phyloP scores from a whole-genome alignment of 2,329 filamentous ascomycete species.

The Epichloe coenophiala region DNA sequence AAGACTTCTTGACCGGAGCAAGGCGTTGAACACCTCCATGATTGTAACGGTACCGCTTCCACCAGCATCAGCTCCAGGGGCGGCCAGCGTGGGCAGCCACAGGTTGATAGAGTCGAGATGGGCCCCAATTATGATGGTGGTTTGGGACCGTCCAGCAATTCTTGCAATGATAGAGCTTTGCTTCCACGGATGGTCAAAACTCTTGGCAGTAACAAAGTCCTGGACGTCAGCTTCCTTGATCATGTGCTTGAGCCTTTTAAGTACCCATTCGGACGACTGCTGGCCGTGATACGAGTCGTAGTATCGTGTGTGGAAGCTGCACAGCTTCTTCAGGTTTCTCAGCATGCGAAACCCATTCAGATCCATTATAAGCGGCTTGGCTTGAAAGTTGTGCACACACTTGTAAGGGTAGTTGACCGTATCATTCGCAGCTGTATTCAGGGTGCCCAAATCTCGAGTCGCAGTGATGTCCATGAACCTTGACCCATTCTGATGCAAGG shows the following conservation, averaged over 20 bases:
- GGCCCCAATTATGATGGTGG: conserved; percentile 82
- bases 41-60: conserved; percentile 90
- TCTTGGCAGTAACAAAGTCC: conserved; percentile 53
- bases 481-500: conserved; percentile 54
- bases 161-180: conserved; percentile 86
- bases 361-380: conserved; percentile 52
- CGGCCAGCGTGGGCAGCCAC: conserved; percentile 70
- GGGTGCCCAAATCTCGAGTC: conserved; percentile 43
- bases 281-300: conserved; percentile 68
- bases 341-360: conserved; percentile 67
- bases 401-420: conserved; percentile 52
- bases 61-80: conserved; percentile 91
- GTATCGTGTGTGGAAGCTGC: conserved; percentile 69
- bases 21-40: conserved; percentile 72
- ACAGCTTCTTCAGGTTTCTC: conserved; percentile 63
- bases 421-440: conserved; percentile 18
- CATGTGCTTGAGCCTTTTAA: conserved; percentile 58
- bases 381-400: conserved; percentile 48
- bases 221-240: conserved; percentile 59
- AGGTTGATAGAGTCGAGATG: conserved; percentile 95
- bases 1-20: conserved; percentile 61
- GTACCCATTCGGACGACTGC: conserved; percentile 79
- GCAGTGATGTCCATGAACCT: conserved; percentile 94
- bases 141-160: conserved; percentile 73
- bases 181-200: conserved; percentile 74